phyloP scores from a whole-genome alignment of 2,329 filamentous ascomycete genomes.

The Fusarium keratoplasticum region DNA sequence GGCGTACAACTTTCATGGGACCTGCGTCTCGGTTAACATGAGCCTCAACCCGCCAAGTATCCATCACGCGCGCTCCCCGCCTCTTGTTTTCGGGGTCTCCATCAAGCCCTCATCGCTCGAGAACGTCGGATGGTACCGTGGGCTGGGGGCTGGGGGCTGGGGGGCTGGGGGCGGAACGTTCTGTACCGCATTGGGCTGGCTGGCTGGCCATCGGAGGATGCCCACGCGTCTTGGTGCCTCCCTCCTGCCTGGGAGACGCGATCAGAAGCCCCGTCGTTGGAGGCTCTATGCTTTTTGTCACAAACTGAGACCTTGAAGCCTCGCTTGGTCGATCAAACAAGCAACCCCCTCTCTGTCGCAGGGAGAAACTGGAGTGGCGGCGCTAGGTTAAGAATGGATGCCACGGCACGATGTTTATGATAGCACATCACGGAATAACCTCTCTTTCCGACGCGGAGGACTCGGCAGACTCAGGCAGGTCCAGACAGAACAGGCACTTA shows the following conservation, averaged over 20 bases:
- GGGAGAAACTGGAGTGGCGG: conserved; percentile 21
- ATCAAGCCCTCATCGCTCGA: conserved; percentile 30
- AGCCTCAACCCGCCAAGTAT: conserved; percentile 1
- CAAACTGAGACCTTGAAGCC: conserved; percentile 7
- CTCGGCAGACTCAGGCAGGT: background rate
- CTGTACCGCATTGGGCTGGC: conserved; percentile 6
- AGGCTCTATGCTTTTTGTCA: conserved; percentile 28
- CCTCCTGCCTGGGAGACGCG: conserved; percentile 14
- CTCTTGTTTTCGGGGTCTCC: conserved; percentile 22
- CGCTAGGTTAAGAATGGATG: conserved; percentile 12
- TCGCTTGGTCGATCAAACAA: conserved; percentile 18
- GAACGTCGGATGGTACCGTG: conserved; percentile 19
- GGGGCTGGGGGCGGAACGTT: background rate
- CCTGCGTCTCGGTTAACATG: conserved; percentile 23
- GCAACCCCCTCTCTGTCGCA: conserved; percentile 8
- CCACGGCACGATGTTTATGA: conserved; percentile 2
- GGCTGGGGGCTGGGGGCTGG: conserved; percentile 11
- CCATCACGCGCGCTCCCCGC: conserved; percentile 10
- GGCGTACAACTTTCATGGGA: conserved; percentile 16
- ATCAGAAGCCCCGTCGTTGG: conserved; percentile 17
- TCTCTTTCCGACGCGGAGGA: background rate
- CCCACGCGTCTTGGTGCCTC: background rate
- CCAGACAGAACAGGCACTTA: background rate
- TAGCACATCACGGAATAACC: conserved; percentile 20
- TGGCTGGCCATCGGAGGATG: background rate